Conservation (phyloP, 768 basidiomycete genomes). For the Suillus tomentosus region DNA sequence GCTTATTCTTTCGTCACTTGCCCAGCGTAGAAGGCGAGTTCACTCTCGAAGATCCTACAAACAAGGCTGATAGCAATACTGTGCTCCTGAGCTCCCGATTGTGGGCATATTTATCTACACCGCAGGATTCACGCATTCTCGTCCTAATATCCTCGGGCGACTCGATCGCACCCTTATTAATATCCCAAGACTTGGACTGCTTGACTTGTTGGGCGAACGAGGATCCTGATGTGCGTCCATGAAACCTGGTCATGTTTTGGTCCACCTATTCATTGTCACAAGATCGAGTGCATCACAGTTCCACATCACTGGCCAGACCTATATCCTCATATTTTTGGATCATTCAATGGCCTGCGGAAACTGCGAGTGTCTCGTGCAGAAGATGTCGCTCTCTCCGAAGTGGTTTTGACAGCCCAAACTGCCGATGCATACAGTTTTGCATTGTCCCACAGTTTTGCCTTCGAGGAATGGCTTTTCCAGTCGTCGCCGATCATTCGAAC, state of each 20-base stretch:
- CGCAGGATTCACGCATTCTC: slow-evolving; percentile 1
- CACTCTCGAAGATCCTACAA: slow-evolving; percentile 19
- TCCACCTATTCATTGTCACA: not conserved
- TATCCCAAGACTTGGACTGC: slow-evolving; percentile 2
- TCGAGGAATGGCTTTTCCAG: slow-evolving; percentile 48
- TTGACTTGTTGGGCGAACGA: slow-evolving; percentile 38
- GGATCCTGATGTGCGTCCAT: slow-evolving; percentile 40
- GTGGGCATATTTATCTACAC: slow-evolving; percentile 1
- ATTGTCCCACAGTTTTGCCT: slow-evolving; percentile 29
- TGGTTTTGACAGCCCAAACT: slow-evolving; percentile 55
- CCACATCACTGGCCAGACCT: slow-evolving; percentile 42
- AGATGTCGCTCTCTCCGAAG: slow-evolving; percentile 46
- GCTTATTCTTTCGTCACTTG: slow-evolving; percentile 36
- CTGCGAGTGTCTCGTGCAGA: slow-evolving; percentile 23
- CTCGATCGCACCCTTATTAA: not conserved
- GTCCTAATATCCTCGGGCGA: not conserved
- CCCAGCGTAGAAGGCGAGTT: slow-evolving; percentile 31
- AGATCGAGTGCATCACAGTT: slow-evolving; percentile 26
- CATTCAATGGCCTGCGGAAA: slow-evolving; percentile 16
- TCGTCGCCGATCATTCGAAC: slow-evolving; percentile 53
- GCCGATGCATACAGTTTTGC: slow-evolving; percentile 49
- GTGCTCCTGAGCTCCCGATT: slow-evolving; percentile 26
- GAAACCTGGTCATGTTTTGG: not conserved
- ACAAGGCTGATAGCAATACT: slow-evolving; percentile 22
- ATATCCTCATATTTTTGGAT: slow-evolving; percentile 40